These are phyloP conservation scores for Tetracladium marchalianum DNA, from an alignment of 495 filamentous ascomycete species.

Conservation along the genomic window DNA sequence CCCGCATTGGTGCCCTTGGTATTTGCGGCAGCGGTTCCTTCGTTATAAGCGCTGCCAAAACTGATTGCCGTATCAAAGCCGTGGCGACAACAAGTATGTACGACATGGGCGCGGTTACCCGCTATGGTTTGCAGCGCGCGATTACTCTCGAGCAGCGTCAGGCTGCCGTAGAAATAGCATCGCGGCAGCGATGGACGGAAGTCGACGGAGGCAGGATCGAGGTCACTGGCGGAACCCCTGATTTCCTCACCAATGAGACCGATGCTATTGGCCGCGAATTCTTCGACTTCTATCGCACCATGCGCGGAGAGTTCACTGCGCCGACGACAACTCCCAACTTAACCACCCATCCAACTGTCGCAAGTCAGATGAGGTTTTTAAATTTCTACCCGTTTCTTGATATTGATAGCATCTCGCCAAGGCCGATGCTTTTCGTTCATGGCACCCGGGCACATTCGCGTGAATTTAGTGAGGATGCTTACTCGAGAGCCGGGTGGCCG, in stretches of 20 bases:
- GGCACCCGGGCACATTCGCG: slow-evolving; percentile 24
- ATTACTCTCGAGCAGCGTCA: slow-evolving; percentile 11
- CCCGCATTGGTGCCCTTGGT: slow-evolving; percentile 29
- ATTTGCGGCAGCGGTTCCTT: slow-evolving; percentile 33
- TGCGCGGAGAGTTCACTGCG: neutral
- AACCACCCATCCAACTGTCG: slow-evolving; percentile 7
- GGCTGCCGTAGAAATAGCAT: slow-evolving; percentile 6
- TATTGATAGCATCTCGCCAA: slow-evolving; percentile 18
- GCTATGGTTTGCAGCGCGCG: slow-evolving; percentile 16
- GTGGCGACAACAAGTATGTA: slow-evolving; percentile 24
- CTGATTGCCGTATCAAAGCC: slow-evolving; percentile 30
- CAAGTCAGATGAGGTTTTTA: slow-evolving; percentile 24
- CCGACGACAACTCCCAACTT: neutral
- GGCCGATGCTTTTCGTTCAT: slow-evolving; percentile 31
- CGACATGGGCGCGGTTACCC: slow-evolving; percentile 23
- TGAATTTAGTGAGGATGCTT: slow-evolving; percentile 23
- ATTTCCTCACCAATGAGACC: slow-evolving; percentile 10
- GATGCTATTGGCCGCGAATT: slow-evolving; percentile 8
- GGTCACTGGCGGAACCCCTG: slow-evolving; percentile 6
- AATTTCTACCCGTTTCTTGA: slow-evolving; percentile 26
- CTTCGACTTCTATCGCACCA: slow-evolving; percentile 1
- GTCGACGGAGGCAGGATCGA: slow-evolving; percentile 6
- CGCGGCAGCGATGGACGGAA: slow-evolving; percentile 14
- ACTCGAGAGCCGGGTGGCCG: slow-evolving; percentile 24
- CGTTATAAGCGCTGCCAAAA: slow-evolving; percentile 25